A percentile compares a stretch with the other conserved stretches of the same genome.
phyloP scores from a whole-genome alignment of 805 yeast species.

The Candida railenensis region DNA sequence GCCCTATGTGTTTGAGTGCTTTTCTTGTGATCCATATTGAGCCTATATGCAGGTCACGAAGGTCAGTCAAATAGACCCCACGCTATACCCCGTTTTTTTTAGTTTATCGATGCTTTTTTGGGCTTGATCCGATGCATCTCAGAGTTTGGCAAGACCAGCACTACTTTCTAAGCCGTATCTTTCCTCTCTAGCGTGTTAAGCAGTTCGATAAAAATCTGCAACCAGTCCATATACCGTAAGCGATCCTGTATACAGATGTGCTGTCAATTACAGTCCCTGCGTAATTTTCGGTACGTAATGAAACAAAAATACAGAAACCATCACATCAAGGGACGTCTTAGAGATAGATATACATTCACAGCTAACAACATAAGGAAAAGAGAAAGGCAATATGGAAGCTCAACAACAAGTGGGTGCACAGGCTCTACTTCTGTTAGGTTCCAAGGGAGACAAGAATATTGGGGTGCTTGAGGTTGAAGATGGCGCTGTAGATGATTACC shows the following conservation, averaged over 20 bases:
- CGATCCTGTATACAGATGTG: too few species aligned
- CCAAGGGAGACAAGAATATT: conserved; percentile 15
- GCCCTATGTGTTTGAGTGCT: too few species aligned
- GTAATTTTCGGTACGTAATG: not conserved
- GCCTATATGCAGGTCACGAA: not conserved
- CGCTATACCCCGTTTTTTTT: not conserved
- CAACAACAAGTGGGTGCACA: conserved; percentile 46
- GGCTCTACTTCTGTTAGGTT: conserved; percentile 42
- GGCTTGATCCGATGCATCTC: not conserved
- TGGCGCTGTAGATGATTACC: conserved; percentile 2
- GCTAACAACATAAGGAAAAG: too few species aligned
- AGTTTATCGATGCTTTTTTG: not conserved
- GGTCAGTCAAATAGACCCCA: too few species aligned
- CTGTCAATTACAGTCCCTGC: not conserved
- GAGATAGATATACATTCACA: not conserved
- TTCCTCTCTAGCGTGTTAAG: too few species aligned
- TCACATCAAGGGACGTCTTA: not conserved
- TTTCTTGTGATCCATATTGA: too few species aligned
- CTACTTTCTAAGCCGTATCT: not conserved
- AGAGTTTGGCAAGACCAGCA: not conserved
- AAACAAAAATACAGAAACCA: too few species aligned
- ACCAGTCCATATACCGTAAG: not conserved
- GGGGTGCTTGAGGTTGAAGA: conserved; percentile 4
- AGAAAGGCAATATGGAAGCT: conserved; percentile 22
- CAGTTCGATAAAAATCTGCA: too few species aligned